Percentiles rank a stretch among this genome's conserved stretches.
phyloP scores from a whole-genome alignment of 2,329 filamentous ascomycete genomes.

The Pseudogymnoascus verrucosus region DNA sequence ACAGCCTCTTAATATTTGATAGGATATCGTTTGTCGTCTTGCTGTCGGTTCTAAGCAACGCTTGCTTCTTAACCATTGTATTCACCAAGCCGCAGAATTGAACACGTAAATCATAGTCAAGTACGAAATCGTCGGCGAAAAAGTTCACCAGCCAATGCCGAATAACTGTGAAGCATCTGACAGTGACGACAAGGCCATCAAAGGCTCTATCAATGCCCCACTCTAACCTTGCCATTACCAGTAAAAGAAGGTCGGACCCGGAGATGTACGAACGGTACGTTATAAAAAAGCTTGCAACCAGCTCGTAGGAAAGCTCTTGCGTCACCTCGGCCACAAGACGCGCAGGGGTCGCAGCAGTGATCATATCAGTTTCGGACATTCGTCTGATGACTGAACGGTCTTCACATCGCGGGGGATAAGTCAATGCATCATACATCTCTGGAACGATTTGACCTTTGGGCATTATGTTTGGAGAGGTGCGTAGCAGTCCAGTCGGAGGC shows the following conservation, averaged over 20 bases:
- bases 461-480: conserved; percentile 5
- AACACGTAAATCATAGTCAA: conserved; percentile 63
- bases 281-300: conserved; percentile 95
- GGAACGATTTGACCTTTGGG: conserved; percentile 48
- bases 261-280: conserved; percentile 87
- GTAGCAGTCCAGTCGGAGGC: conserved; percentile 14
- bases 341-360: conserved; percentile 82
- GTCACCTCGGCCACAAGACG: conserved; percentile 94
- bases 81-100: conserved; percentile 80
- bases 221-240: conserved; percentile 74
- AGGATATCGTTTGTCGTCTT: conserved; percentile 33
- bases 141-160: conserved; percentile 98
- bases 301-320: conserved; percentile 62
- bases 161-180: conserved; percentile 89
- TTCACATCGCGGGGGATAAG: conserved; percentile 70
- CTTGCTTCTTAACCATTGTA: conserved; percentile 18
- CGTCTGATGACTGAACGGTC: conserved; percentile 78
- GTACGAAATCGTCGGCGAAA: conserved; percentile 87
- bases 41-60: conserved; percentile 9
- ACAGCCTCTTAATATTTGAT: conserved; percentile 91
- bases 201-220: conserved; percentile 79
- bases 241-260: conserved; percentile 65
- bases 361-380: conserved; percentile 59
- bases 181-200: conserved; percentile 90
- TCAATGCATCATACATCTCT: conserved; percentile 73